Evolutionary conservation across 768 basidiomycete genomes (phyloP).

Genomic region (Epithele typhae): DNA sequence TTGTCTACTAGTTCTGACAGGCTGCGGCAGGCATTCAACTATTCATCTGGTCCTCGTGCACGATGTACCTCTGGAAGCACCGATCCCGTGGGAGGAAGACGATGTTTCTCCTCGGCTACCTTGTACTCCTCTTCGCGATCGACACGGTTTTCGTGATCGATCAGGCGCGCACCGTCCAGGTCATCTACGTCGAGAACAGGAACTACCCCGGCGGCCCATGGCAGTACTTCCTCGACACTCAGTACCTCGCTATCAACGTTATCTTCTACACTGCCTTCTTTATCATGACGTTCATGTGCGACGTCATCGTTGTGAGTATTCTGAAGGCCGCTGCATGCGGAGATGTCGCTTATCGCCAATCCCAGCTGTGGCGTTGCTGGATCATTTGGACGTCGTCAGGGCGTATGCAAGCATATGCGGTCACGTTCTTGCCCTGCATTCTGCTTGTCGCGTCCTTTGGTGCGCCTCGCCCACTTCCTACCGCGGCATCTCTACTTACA

Average conservation of each 20-base stretch:
- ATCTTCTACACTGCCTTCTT: slow-evolving; percentile 39
- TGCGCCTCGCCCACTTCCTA: slow-evolving; percentile 17
- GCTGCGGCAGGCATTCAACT: slow-evolving; percentile 34
- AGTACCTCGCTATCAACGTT: slow-evolving; percentile 35
- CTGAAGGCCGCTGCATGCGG: too few relatives aligned
- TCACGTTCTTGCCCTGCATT: slow-evolving; percentile 32
- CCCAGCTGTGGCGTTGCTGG: slow-evolving; percentile 44
- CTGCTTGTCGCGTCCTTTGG: slow-evolving; percentile 38
- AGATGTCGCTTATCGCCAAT: too few relatives aligned
- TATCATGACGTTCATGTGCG: slow-evolving; percentile 36
- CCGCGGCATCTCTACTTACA: slow-evolving; percentile 4
- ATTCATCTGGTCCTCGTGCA: slow-evolving; percentile 32
- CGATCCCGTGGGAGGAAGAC: slow-evolving; percentile 16
- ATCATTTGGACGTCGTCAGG: slow-evolving; percentile 41
- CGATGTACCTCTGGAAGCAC: slow-evolving; percentile 31
- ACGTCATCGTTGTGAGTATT: slow-evolving; percentile 36
- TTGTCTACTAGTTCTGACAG: too few relatives aligned
- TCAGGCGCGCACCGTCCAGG: slow-evolving; percentile 31
- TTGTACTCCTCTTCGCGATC: slow-evolving; percentile 32
- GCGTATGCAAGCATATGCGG: slow-evolving; percentile 26
- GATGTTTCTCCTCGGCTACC: slow-evolving; percentile 34
- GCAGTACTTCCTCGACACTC: slow-evolving; percentile 37
- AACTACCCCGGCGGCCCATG: slow-evolving; percentile 33
- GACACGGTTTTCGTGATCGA: slow-evolving; percentile 34
- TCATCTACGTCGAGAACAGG: slow-evolving; percentile 16